Conservation (phyloP, 108 stramenopile species). For the Aurantiochytrium sp. region DNA sequence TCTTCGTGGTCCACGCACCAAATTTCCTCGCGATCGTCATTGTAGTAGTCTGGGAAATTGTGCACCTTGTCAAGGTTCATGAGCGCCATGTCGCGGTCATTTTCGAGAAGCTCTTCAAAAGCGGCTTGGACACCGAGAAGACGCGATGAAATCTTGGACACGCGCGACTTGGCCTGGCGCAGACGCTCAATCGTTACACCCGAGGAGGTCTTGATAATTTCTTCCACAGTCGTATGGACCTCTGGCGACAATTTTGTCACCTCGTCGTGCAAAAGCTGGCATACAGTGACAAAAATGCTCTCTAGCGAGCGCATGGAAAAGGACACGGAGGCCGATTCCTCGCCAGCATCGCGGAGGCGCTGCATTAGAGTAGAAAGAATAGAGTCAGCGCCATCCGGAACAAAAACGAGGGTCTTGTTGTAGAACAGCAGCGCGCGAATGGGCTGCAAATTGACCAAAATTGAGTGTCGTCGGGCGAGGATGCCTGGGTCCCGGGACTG, state of each 20-base stretch:
- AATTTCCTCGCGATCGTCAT: background rate
- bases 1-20: constrained; percentile 6
- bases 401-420: background rate
- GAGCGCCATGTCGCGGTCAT: constrained; percentile 16
- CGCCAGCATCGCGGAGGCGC: background rate
- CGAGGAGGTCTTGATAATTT: background rate
- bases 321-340: background rate
- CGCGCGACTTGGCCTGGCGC: background rate
- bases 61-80: constrained; percentile 11
- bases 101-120: background rate
- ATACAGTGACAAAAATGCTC: background rate
- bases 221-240: background rate
- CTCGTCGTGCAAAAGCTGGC: background rate
- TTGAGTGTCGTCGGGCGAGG: background rate
- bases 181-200: background rate
- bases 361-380: background rate
- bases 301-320: constrained; percentile 2
- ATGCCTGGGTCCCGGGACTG: constrained; percentile 4
- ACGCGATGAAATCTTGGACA: background rate
- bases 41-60: background rate
- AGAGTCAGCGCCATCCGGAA: background rate
- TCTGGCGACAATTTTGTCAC: background rate
- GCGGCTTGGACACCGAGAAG: background rate
- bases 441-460: background rate
- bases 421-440: background rate